These are phyloP conservation scores for Blakeslea trispora DNA, from an alignment of 371 early-diverging fungal species.

Conservation along the genomic window DNA sequence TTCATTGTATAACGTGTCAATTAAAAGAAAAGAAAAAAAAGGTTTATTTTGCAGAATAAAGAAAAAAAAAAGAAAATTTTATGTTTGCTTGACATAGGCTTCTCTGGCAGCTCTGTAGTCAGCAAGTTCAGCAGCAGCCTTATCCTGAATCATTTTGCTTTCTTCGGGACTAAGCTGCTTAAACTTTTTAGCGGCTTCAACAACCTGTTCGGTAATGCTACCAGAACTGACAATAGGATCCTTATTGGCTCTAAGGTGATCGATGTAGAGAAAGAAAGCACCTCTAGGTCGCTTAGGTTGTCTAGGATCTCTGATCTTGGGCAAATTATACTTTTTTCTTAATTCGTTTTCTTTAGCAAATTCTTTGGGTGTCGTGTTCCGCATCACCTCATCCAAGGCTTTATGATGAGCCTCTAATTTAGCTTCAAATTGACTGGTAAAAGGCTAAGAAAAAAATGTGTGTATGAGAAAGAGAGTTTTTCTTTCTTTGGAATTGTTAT, in stretches of 20 bases:
- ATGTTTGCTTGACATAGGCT: not conserved
- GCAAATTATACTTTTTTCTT: constrained; percentile 48
- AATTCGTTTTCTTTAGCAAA: constrained; percentile 51
- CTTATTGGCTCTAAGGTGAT: constrained; percentile 17
- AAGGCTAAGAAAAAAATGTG: constrained; percentile 21
- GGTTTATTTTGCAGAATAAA: constrained; percentile 12
- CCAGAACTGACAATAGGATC: not conserved
- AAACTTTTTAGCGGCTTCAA: constrained; percentile 11
- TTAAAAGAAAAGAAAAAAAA: no score
- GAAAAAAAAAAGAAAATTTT: not conserved
- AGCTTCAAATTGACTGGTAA: constrained; percentile 32
- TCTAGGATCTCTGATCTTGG: constrained; percentile 60
- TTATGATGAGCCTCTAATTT: constrained; percentile 30
- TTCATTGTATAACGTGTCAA: no score
- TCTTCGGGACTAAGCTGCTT: constrained; percentile 3
- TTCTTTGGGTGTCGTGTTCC: constrained; percentile 52
- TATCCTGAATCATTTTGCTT: constrained; percentile 3
- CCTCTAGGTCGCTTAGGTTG: constrained; percentile 59
- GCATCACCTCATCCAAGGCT: constrained; percentile 36
- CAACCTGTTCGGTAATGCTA: not conserved
- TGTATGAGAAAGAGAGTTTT: no score
- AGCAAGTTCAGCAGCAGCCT: not conserved
- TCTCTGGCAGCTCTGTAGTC: not conserved
- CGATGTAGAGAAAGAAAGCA: constrained; percentile 44
- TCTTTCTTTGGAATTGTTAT: no score